Conservation (phyloP, 2,329 filamentous ascomycete genomes). For the Amauroascus niger region DNA sequence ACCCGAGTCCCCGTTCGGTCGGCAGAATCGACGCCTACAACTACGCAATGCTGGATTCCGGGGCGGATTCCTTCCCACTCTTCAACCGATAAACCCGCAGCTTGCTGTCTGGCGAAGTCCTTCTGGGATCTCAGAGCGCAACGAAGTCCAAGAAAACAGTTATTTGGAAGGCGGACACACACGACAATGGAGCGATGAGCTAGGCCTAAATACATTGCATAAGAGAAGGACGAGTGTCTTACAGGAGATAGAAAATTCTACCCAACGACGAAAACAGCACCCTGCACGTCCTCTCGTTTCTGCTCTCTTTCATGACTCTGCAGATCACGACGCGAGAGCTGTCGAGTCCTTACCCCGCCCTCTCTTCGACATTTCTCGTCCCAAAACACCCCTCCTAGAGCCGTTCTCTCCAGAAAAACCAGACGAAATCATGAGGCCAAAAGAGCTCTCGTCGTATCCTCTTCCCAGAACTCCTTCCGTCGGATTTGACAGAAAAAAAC, state of each 20-base stretch:
- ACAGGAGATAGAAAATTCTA: slow-evolving; percentile 26
- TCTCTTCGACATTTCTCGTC: not conserved
- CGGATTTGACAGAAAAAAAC: slow-evolving; percentile 20
- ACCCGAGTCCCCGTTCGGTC: slow-evolving; percentile 19
- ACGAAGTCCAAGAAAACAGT: slow-evolving; percentile 18
- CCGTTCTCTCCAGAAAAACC: slow-evolving; percentile 8
- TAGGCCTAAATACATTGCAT: slow-evolving; percentile 2
- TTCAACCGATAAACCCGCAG: slow-evolving; percentile 18
- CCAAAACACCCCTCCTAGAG: not conserved
- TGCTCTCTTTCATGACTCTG: slow-evolving; percentile 17
- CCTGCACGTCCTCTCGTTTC: slow-evolving; percentile 18
- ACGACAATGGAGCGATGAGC: not conserved
- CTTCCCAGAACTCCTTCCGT: not conserved
- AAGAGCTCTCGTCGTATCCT: slow-evolving; percentile 2
- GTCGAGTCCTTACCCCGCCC: not conserved
- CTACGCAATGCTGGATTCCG: slow-evolving; percentile 26
- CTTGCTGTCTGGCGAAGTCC: slow-evolving; percentile 19
- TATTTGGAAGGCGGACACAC: not conserved
- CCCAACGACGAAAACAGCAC: slow-evolving; percentile 18
- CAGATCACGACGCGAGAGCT: not conserved
- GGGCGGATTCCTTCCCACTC: slow-evolving; percentile 18
- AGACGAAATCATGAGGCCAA: slow-evolving; percentile 6
- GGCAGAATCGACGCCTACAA: slow-evolving; percentile 24
- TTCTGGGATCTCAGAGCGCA: slow-evolving; percentile 17
- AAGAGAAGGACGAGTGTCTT: slow-evolving; percentile 23